Base-by-base conservation (phyloP, 495 filamentous ascomycete species). In the Tuber umbilicatum region DNA sequence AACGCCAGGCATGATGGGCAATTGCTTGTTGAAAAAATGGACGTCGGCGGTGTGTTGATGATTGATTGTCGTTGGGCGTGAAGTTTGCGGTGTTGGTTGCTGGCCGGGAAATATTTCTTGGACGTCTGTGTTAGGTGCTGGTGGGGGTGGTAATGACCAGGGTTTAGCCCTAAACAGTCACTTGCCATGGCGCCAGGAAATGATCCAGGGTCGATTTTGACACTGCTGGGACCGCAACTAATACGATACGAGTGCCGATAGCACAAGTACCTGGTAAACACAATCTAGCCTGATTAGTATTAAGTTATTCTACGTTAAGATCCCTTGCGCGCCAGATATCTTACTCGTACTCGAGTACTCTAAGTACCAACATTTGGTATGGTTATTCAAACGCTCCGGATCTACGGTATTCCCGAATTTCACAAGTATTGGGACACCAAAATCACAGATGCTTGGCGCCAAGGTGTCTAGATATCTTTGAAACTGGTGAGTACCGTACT, bases 1-100 rank as follows among this genome's bases (percentile, higher is more conserved):
- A 85, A 92, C 89, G 87, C 92, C 92, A 86, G 91, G 88, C 92
- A 94, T 94, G 84, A 87, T 93, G 86, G 87, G 50, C 38, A 21
- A 64, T 72, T 73, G 70, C 1, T 16, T 64, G 55, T 78, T 78
- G 19, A 50, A 37, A 35, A 50, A 64, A 35, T 35, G 27, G 14
- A 31, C 6, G 55, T 19, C 55, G 55, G 55, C 27, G 14, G 27
- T 64, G 55, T 35, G 27, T 35, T 35, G 55, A 64, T 64, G 27
- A 64, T 64, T 17, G 55, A 64, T 31, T 31, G 27, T 14, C 27
- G 55, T 31, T 35, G 14, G 27, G 55, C 10, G 55, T 35, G 55
- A 17, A 35, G 55, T 31, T 64, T 19, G 3, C 4, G 27, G 10
- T 35, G 27, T 35, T 31, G 55, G 55, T 35, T 35, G 27, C 27